phyloP scores from a whole-genome alignment of 345 rosid species.

The Arabidopsis arenosa region DNA sequence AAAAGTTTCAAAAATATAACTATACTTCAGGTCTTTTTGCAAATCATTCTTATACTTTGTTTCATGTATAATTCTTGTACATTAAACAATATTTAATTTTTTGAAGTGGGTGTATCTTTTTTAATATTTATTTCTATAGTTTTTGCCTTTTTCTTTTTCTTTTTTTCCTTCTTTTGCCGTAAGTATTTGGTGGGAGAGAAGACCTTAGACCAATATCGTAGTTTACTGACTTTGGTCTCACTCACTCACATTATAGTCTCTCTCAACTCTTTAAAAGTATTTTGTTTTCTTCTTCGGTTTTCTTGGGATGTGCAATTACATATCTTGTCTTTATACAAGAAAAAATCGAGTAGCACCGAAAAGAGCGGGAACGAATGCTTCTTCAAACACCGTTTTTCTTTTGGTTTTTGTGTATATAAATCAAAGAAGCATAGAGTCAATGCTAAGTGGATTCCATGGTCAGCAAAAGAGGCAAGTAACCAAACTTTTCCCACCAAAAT shows the following conservation, averaged over 20 bases:
- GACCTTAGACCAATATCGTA: conserved; percentile 33
- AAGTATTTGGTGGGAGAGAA: conserved; percentile 40
- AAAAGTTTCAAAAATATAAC: neutral
- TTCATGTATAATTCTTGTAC: neutral
- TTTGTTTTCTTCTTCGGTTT: conserved; percentile 45
- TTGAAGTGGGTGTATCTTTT: conserved; percentile 12
- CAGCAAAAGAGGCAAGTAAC: conserved; percentile 46
- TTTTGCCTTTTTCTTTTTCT: neutral
- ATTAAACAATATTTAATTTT: conserved; percentile 5
- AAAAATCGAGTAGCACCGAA: conserved; percentile 41
- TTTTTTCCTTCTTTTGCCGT: conserved; percentile 5
- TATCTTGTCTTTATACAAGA: conserved; percentile 42
- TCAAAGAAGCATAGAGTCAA: conserved; percentile 41
- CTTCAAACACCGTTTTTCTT: conserved; percentile 25
- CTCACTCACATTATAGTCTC: conserved; percentile 41
- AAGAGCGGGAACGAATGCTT: conserved; percentile 47
- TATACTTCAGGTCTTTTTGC: neutral
- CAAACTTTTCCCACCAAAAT: conserved; percentile 41
- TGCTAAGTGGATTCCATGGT: conserved; percentile 45
- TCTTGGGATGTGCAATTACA: conserved; percentile 35
- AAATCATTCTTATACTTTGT: neutral
- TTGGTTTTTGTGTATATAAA: conserved; percentile 12
- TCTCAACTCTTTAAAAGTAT: conserved; percentile 9
- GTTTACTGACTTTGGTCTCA: conserved; percentile 46
- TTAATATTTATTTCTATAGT: neutral